Evolutionary conservation across 768 basidiomycete species (phyloP), one percentile per base, ranked within the genome.

Genomic region (Gymnopilus dilepis): DNA sequence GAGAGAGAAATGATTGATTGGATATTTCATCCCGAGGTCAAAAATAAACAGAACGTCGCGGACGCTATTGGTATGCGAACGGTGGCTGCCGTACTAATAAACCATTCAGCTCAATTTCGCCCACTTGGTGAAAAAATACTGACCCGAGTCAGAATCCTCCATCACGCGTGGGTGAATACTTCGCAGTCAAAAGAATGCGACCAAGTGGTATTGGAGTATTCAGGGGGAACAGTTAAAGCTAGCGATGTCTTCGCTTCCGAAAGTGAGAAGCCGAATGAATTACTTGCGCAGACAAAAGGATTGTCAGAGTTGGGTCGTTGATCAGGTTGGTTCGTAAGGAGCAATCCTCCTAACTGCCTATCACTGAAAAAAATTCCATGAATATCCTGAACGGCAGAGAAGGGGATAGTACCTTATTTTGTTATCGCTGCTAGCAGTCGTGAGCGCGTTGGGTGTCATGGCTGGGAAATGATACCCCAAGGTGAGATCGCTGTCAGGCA

Each of bases 21-120:
- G 52, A 38, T 19, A 19, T 53, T 37, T 53, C 33, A 34, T 53
- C 34, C 52, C 34, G 24, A 38, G 21, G 52, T 54, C 52, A 40
- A 37, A 54, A 54, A 54, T 54, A 40, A 37, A 40, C 34, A 8
- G 52, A 54, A 26, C 24, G 11, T 54, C 34, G 22, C 34, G 38
- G 52, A 54, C 9, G 52, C 40, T 40, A 54, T 38, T 28, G 52
- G 13, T 54, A 28, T 30, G 30, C 30, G 15, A 30, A 50, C 6
- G 30, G 22, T 31, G 13, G 28, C 15, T 48, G 28, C 28, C 15
- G 26, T 28, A 17, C 7, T 19, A 45, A 22, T 22, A 47, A 47
- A 50, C 47, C 26, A 50, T 30, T 50, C 47, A 50, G 47, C 26
- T 50, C 47, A 11, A 48, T 48, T 28, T 28, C 26, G 15, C 13